Base-by-base conservation (phyloP, 345 rosid genomes). In the Euphorbia tirucalli region DNA sequence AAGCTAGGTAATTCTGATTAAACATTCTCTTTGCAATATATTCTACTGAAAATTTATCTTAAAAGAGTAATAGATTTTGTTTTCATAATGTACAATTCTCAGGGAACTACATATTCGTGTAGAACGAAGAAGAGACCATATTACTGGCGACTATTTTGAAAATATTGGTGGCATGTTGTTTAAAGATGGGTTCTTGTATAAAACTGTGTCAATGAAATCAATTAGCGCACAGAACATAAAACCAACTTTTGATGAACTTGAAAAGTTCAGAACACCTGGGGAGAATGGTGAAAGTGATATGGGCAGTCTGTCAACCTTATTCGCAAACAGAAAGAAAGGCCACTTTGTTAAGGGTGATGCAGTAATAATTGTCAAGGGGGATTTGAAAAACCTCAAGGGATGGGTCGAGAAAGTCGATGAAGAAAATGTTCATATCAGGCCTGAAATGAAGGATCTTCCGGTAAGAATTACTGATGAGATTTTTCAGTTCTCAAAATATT, bases 381-480 rank as follows among this genome's bases (percentile, higher is more conserved):
- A 95, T 83, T 83, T 95, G 7, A 95, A 88, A 81, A 90, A 86
- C 78, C 84, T 95, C 65, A 92, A 95, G 83, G 99, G 99, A 69
- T 87, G 98, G 98, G 96, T 92, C 66, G 98, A 95, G 88, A 95
- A 95, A 81, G 99, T 92, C 46, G 99, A 95, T 77, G 98, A 92
- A n/a, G n/a, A n/a, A 72, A 92, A 84, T 84, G 96, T 92, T 27
- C 89, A 88, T 77, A 88, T 95, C 74, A 86, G 86, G 77, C 91
- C 98, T 56, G 97, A 87, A 82, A 79, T 88, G 91, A 88, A 92
- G 83, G 99, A 83, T 74, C 97, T 95, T 78, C 96, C 96, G 65
- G 97, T 95, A 88, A 89, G 93, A 74, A 74, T 31, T 27, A 48
- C 39, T 56, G 18, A 55, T n/a, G 25, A 31, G 46, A 55, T 19